A percentile compares a stretch with the other conserved stretches of the same genome.
phyloP scores from a whole-genome alignment of 164 flowering plant genomes.

The Liquidambar formosana region DNA sequence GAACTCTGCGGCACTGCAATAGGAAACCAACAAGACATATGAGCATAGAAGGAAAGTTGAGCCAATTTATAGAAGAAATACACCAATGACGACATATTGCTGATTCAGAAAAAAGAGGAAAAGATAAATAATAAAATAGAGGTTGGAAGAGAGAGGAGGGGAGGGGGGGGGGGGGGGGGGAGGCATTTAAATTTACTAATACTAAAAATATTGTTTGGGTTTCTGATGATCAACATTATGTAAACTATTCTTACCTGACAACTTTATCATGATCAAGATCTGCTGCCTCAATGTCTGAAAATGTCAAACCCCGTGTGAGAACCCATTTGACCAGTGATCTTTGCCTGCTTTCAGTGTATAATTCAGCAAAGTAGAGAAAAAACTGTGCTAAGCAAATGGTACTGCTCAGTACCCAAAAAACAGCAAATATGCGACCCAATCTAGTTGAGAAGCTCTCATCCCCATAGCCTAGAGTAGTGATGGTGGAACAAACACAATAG shows the following conservation, averaged over 20 bases:
- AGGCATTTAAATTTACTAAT: too few species aligned
- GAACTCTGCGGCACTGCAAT: slow-evolving; percentile 72
- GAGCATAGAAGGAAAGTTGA: neutral
- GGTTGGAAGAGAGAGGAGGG: too few species aligned
- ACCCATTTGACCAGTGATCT: slow-evolving; percentile 58
- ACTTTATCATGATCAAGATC: slow-evolving; percentile 71
- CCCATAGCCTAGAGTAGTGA: slow-evolving; percentile 87
- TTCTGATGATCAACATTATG: neutral
- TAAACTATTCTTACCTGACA: slow-evolving; percentile 42
- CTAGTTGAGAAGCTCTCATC: slow-evolving; percentile 78
- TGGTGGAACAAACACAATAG: slow-evolving; percentile 84
- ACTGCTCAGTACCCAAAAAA: slow-evolving; percentile 73
- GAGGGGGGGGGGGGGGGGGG: too few species aligned
- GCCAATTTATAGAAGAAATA: neutral
- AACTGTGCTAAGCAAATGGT: slow-evolving; percentile 75
- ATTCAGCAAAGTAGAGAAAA: slow-evolving; percentile 69
- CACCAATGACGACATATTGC: too few species aligned
- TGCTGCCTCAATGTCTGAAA: slow-evolving; percentile 73
- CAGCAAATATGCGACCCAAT: slow-evolving; percentile 74
- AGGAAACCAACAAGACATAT: neutral
- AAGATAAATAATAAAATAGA: too few species aligned
- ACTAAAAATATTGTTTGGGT: too few species aligned
- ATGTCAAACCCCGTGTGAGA: slow-evolving; percentile 47
- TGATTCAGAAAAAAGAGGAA: too few species aligned
- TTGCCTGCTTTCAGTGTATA: slow-evolving; percentile 53